Percentiles rank a stretch among this genome's conserved stretches.
Conservation (phyloP, 176 grass and related monocot genomes). For the Stipa capillata region DNA sequence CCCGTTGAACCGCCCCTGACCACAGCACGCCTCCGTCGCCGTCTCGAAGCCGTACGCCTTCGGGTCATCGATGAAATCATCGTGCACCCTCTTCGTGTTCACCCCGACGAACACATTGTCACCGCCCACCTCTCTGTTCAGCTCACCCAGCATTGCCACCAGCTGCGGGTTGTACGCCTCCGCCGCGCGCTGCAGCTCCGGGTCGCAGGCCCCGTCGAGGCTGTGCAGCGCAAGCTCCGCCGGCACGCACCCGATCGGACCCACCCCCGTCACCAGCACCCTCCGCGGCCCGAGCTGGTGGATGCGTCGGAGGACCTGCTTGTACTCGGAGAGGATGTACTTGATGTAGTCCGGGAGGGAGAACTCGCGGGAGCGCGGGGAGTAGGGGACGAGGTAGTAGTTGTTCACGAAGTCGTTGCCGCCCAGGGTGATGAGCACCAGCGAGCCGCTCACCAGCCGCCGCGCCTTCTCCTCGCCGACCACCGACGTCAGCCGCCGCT, state of each 20-base stretch:
- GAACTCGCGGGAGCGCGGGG: constrained; percentile 62
- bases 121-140: constrained; percentile 36
- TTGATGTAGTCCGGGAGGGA: constrained; percentile 62
- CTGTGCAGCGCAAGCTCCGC: constrained; percentile 77
- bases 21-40: constrained; percentile 64
- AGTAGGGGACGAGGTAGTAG: constrained; percentile 95
- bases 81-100: constrained; percentile 53
- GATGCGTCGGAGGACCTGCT: constrained; percentile 40
- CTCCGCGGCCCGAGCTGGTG: constrained; percentile 48
- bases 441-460: constrained; percentile 29
- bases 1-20: constrained; percentile 72
- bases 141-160: constrained; percentile 2
- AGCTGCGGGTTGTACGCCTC: constrained; percentile 73
- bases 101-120: constrained; percentile 43
- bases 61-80: constrained; percentile 67
- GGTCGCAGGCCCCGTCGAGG: constrained; percentile 55
- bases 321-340: constrained; percentile 74
- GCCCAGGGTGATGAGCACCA: constrained; percentile 73
- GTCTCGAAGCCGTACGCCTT: constrained; percentile 41
- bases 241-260: constrained; percentile 78
- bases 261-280: constrained; percentile 71
- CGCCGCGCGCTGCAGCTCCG: constrained; percentile 59
- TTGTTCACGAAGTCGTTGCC: constrained; percentile 99
- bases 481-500: constrained; percentile 40
- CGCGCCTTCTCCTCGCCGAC: constrained; percentile 25